Conservation (phyloP, 2,329 filamentous ascomycete species). For the Penicillium sp. region DNA sequence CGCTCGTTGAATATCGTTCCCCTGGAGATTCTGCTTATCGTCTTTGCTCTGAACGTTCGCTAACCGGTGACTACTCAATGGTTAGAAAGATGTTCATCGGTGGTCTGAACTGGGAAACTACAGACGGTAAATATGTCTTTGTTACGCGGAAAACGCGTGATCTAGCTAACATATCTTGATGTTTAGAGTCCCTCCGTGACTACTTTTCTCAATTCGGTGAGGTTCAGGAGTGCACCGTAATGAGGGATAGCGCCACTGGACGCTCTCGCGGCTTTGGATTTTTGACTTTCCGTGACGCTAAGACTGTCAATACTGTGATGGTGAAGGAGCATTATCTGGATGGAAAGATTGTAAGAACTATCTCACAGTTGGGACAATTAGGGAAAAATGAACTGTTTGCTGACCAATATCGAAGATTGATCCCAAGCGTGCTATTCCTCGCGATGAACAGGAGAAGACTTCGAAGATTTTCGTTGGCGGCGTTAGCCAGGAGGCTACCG, state of each 20-base stretch:
- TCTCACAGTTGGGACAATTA: conserved; percentile 2
- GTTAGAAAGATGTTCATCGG: conserved; percentile 99
- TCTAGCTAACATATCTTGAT: neutral
- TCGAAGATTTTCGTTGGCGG: conserved; percentile 98
- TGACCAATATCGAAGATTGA: conserved; percentile 62
- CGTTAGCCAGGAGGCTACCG: conserved; percentile 92
- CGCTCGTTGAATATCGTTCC: too few species aligned
- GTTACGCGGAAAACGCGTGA: neutral
- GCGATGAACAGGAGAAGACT: conserved; percentile 95
- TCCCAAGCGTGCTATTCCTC: conserved; percentile 90
- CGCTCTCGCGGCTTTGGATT: conserved; percentile 94
- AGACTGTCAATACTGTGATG: conserved; percentile 98
- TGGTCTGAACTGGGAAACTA: conserved; percentile 97
- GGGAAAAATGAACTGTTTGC: conserved; percentile 7
- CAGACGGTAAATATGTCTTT: conserved; percentile 64
- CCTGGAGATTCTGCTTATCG: neutral
- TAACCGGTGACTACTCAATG: conserved; percentile 21
- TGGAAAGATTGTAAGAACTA: conserved; percentile 77
- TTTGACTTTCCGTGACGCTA: conserved; percentile 92
- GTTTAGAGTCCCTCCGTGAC: conserved; percentile 79
- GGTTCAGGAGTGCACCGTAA: conserved; percentile 96
- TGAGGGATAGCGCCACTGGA: conserved; percentile 89
- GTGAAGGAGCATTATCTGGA: conserved; percentile 98
- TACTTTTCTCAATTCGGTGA: conserved; percentile 98
- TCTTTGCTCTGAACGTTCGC: neutral